Evolutionary conservation across 768 basidiomycete genomes (phyloP).

Genomic region (Amanita thiersii): DNA sequence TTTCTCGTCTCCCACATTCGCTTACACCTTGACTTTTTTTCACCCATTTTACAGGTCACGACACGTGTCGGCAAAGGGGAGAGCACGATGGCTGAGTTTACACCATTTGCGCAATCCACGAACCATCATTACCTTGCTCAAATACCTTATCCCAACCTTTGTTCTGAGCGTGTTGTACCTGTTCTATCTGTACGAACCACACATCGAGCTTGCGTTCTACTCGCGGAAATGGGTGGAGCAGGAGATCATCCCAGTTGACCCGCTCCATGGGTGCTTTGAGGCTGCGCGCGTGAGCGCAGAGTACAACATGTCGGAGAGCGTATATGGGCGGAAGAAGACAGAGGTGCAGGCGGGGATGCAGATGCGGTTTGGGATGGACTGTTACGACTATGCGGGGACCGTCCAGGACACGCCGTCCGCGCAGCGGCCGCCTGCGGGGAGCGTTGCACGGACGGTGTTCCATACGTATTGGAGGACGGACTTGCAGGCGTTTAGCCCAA

Average conservation of each 20-base stretch:
- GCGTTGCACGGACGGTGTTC: conserved; percentile 49
- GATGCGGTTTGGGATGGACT: conserved; percentile 76
- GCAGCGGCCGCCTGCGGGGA: conserved; percentile 10
- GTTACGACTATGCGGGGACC: conserved; percentile 88
- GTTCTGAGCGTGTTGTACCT: conserved; percentile 35
- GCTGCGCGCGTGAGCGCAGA: conserved; percentile 44
- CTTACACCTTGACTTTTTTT: neutral
- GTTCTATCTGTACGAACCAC: conserved; percentile 66
- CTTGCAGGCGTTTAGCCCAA: conserved; percentile 67
- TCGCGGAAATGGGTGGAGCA: conserved; percentile 62
- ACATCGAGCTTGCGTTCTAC: conserved; percentile 81
- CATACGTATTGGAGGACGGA: conserved; percentile 96
- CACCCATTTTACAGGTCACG: neutral
- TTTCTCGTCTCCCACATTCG: neutral
- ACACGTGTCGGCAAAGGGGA: neutral
- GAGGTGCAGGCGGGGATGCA: conserved; percentile 78
- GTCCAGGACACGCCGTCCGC: conserved; percentile 32
- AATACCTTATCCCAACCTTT: conserved; percentile 31
- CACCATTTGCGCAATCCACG: conserved; percentile 16
- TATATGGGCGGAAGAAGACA: conserved; percentile 58
- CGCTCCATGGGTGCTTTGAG: conserved; percentile 72
- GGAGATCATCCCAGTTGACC: conserved; percentile 59
- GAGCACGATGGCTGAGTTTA: neutral
- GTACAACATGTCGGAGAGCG: conserved; percentile 60
- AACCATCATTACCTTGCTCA: conserved; percentile 30